Base-by-base conservation (phyloP, 202 grass and related monocot genomes). In the Setaria viridis region DNA sequence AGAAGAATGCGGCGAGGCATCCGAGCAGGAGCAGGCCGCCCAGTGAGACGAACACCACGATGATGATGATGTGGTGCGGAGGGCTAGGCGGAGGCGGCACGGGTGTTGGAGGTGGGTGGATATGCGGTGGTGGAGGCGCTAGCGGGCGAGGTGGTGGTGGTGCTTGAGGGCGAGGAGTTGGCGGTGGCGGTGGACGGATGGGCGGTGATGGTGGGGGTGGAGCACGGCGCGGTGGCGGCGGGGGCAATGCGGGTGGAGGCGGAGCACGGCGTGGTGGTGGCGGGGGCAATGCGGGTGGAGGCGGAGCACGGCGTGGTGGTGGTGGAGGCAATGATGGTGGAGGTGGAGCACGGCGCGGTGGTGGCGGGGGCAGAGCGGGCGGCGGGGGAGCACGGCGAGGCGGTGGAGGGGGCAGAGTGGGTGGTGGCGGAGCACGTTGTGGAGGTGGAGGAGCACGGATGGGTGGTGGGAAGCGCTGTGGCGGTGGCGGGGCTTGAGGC, bases 11-110 rank as follows among this genome's bases (percentile, higher is more conserved):
- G 11, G 93, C 93, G 8, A 99, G 88, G 56, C 91, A 92, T 16
- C 88, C 96, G 2, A 99, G 80, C 15, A 99, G 73, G 56, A 99
- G 80, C 20, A 99, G 74, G 21, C 93, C 86, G 0, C 96, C 91
- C 3, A 89, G 37, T 3, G 91, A 91, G 78, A 90, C 90, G 19
- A 96, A 88, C 37, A 99, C 91, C 37, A 98, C 82, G 35, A 99
- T 81, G 70, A 99, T 95, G 72, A 94, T 80, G 0, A 85, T 81
- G 82, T 95, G 91, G 62, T 69, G 51, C 0, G 87, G 92, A 34
- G 78, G 89, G 66, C 87, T 82, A 34, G 93, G 90, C 0, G 91
- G 80, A 9, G 95, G 92, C 0, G 83, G 55, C 1, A 67, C 21
- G 0, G 83, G 87, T 5, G 78, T 1, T 0, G 89, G 89, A 0